A percentile compares a stretch with the other conserved stretches of the same genome.
These are phyloP conservation scores for Simplicillium aogashimaense DNA, from an alignment of 2,329 filamentous ascomycete genomes.

Conservation along the genomic window DNA sequence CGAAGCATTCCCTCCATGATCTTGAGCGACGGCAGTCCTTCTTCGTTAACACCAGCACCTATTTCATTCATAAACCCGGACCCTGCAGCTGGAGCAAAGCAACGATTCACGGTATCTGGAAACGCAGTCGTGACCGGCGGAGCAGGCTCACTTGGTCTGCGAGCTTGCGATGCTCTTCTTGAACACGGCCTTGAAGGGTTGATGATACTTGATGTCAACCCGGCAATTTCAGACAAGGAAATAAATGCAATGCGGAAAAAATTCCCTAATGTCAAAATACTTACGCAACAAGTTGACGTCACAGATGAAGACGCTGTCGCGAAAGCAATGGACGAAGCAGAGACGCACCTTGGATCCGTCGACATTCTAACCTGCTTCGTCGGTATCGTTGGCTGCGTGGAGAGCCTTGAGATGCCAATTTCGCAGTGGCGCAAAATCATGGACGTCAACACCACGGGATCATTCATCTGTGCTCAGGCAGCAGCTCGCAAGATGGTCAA, in stretches of 20 bases:
- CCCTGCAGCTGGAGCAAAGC: background rate
- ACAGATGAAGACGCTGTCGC: constrained; percentile 10
- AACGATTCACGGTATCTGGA: constrained; percentile 3
- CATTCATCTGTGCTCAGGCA: constrained; percentile 62
- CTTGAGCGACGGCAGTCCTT: no score
- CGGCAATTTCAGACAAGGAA: constrained; percentile 24
- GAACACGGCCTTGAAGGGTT: constrained; percentile 55
- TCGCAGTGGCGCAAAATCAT: constrained; percentile 47
- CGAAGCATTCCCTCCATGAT: no score
- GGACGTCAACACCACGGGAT: constrained; percentile 63
- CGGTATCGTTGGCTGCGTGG: constrained; percentile 51
- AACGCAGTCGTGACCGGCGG: constrained; percentile 49
- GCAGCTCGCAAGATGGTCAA: constrained; percentile 41
- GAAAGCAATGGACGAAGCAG: constrained; percentile 6
- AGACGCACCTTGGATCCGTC: constrained; percentile 9
- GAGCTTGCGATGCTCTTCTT: constrained; percentile 50
- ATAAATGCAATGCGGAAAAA: constrained; percentile 7
- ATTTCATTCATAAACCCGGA: no score
- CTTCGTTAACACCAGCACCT: no score
- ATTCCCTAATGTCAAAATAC: constrained; percentile 11
- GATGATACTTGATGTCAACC: constrained; percentile 49
- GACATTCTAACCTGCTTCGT: constrained; percentile 13
- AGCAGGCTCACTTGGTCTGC: constrained; percentile 8
- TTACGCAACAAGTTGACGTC: constrained; percentile 9
- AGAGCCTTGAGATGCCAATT: constrained; percentile 38